A percentile compares a stretch with the other conserved stretches of the same genome.
Evolutionary conservation across 164 flowering plant genomes (phyloP).

Genomic region (Vitis rupestris): DNA sequence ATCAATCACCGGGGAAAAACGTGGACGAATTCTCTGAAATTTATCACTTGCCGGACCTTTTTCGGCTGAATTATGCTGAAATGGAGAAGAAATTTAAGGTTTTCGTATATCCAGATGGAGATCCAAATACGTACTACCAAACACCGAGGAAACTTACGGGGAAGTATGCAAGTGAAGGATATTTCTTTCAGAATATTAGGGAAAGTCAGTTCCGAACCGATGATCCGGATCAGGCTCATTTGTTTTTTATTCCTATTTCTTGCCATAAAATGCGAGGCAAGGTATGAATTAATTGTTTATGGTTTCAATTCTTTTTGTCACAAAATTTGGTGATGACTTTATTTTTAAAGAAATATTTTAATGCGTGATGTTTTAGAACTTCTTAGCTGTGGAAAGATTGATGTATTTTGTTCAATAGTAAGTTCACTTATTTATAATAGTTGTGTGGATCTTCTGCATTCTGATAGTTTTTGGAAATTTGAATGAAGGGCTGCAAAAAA

Average conservation of each 20-base stretch:
- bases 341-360: neutral
- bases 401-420: neutral
- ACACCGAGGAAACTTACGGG: constrained; percentile 7
- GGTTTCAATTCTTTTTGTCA: neutral
- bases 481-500: too few relatives aligned
- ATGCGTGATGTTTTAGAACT: neutral
- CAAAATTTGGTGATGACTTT: neutral
- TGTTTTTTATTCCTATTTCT: constrained; percentile 17
- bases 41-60: too few relatives aligned
- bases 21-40: too few relatives aligned
- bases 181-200: constrained; percentile 15
- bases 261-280: constrained; percentile 9
- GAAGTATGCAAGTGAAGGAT: constrained; percentile 21
- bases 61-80: constrained; percentile 1
- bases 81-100: constrained; percentile 8
- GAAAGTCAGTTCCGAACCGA: constrained; percentile 10
- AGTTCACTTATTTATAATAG: too few relatives aligned
- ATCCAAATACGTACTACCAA: constrained; percentile 1
- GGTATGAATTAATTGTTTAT: neutral
- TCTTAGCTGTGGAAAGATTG: too few relatives aligned
- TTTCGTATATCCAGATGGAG: constrained; percentile 12
- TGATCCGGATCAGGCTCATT: constrained; percentile 14
- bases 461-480: too few relatives aligned
- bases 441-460: too few relatives aligned
- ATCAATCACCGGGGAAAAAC: too few relatives aligned